Conservation (phyloP, 768 basidiomycete species). For the Tylopilus sp. region DNA sequence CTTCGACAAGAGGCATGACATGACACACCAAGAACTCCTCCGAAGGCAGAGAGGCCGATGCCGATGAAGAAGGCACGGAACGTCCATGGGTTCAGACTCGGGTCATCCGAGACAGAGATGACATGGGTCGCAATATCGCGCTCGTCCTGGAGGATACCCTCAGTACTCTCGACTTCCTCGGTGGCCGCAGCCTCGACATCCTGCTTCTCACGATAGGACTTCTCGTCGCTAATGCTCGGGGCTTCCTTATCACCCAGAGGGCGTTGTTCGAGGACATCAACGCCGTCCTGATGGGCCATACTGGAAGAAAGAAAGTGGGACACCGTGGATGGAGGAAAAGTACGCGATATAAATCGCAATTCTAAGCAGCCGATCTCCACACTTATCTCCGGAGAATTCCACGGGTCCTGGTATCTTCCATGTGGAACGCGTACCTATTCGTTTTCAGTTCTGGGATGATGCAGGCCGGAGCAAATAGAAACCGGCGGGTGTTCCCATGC, state of each 20-base stretch:
- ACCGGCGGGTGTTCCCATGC: not conserved
- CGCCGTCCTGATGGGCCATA: conserved; percentile 8
- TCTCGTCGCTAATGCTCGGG: conserved; percentile 17
- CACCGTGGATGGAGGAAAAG: not conserved
- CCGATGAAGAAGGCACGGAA: conserved; percentile 53
- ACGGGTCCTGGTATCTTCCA: not conserved
- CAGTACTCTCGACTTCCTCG: conserved; percentile 14
- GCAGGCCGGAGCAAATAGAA: not conserved
- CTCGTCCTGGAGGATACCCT: conserved; percentile 36
- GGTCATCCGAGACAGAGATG: conserved; percentile 36
- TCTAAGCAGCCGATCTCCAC: not conserved
- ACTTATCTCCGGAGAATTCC: not conserved
- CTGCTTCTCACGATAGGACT: conserved; percentile 25
- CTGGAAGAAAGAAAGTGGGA: not conserved
- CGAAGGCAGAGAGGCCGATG: conserved; percentile 49
- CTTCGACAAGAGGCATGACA: not conserved
- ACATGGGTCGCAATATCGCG: conserved; percentile 48
- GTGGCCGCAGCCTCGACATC: conserved; percentile 32
- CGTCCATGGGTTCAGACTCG: conserved; percentile 28
- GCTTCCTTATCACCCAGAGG: not conserved
- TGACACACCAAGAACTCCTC: conserved; percentile 47
- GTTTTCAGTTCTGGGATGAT: not conserved
- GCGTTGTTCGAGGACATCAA: conserved; percentile 1
- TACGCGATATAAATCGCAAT: not conserved
- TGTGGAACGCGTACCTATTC: not conserved